Percentiles rank a stretch among this genome's conserved stretches.
phyloP scores from a whole-genome alignment of 73 alveolate genomes.

The Tetrahymena borealis region DNA sequence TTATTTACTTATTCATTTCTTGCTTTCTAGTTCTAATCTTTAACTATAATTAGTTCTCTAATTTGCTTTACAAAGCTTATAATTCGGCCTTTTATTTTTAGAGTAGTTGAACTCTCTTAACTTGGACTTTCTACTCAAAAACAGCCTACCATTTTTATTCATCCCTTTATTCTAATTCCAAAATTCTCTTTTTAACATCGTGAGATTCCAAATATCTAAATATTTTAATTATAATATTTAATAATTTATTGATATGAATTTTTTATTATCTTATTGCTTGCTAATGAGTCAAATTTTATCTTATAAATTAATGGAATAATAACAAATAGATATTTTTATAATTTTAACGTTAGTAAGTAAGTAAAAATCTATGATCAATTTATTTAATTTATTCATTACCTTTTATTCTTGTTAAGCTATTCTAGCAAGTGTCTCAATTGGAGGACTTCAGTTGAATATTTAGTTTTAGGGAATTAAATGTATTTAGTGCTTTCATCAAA shows the following conservation, averaged over 20 bases:
- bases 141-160: neutral
- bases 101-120: neutral
- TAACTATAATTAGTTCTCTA: neutral
- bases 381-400: neutral
- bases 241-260: too few species aligned
- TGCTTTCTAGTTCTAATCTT: neutral
- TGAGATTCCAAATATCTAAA: neutral
- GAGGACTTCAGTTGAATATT: neutral
- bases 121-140: neutral
- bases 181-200: neutral
- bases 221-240: neutral
- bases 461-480: neutral
- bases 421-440: neutral
- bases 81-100: neutral
- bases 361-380: too few species aligned
- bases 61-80: neutral
- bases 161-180: neutral
- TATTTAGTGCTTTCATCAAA: neutral
- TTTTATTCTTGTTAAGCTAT: neutral
- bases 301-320: too few species aligned
- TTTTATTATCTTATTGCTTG: too few species aligned
- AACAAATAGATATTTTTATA: too few species aligned
- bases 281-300: too few species aligned
- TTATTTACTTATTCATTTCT: neutral
- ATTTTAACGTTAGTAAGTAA: too few species aligned